Evolutionary conservation across 139 green algal species (phyloP).

Genomic region (Chlorella vulgaris): DNA sequence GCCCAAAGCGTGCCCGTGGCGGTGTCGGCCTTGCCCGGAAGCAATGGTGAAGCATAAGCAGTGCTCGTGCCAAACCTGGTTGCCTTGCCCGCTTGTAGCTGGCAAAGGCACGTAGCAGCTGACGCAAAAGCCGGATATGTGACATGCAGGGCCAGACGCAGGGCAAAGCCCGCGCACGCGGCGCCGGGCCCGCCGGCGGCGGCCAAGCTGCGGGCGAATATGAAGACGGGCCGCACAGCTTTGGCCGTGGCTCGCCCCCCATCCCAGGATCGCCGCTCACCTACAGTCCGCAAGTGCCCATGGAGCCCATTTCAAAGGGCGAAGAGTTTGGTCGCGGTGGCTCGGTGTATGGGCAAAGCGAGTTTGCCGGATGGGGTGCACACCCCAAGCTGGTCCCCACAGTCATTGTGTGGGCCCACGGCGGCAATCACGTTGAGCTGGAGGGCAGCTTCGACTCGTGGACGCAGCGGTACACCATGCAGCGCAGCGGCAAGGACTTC

Average conservation of each 20-base stretch:
- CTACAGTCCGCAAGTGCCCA: conserved; percentile 82
- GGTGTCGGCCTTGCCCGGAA: not conserved
- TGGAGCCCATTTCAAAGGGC: conserved; percentile 53
- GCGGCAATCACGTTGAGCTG: conserved; percentile 88
- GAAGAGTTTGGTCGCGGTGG: conserved; percentile 9
- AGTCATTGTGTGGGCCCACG: conserved; percentile 87
- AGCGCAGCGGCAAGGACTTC: conserved; percentile 91
- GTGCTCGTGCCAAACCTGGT: too few relatives aligned
- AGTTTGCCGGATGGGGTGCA: conserved; percentile 70
- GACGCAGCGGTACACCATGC: conserved; percentile 75
- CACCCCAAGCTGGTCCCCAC: conserved; percentile 86
- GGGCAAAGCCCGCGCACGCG: conserved; percentile 19
- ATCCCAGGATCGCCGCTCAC: conserved; percentile 83
- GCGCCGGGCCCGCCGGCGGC: too few relatives aligned
- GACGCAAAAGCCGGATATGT: too few relatives aligned
- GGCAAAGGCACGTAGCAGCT: too few relatives aligned
- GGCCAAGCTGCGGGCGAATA: too few relatives aligned
- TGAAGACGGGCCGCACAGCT: not conserved
- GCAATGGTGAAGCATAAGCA: not conserved
- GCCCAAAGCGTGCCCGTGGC: not conserved
- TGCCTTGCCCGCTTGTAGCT: too few relatives aligned
- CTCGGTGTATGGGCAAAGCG: conserved; percentile 45
- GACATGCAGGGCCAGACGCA: conserved; percentile 48
- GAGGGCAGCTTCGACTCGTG: conserved; percentile 98
- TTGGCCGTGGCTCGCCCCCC: conserved; percentile 30